A percentile compares a stretch with the other conserved stretches of the same genome.
phyloP scores from a whole-genome alignment of 2,329 filamentous ascomycete species.

The Macrophomina phaseolina region DNA sequence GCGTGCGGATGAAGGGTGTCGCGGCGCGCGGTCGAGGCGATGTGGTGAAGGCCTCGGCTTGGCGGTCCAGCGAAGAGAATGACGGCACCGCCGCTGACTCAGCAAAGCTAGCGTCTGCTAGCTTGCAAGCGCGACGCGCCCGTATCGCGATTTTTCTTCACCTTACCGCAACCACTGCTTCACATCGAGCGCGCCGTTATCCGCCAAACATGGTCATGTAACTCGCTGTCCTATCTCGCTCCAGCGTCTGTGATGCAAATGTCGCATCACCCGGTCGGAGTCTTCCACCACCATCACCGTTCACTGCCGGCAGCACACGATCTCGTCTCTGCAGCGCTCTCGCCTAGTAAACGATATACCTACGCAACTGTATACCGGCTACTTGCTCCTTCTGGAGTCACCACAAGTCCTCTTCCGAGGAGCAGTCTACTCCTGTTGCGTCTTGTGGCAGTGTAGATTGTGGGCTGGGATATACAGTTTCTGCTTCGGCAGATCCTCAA shows the following conservation, averaged over 20 bases:
- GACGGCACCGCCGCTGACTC: slow-evolving; percentile 14
- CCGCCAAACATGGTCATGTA: no score
- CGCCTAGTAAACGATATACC: not conserved
- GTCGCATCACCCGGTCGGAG: not conserved
- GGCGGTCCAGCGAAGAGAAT: slow-evolving; percentile 20
- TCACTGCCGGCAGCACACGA: not conserved
- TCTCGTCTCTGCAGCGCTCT: not conserved
- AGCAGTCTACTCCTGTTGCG: slow-evolving; percentile 52
- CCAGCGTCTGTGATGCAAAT: not conserved
- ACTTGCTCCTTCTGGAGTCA: slow-evolving; percentile 50
- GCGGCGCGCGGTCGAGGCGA: not conserved
- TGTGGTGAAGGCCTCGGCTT: not conserved
- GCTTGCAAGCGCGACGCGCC: not conserved
- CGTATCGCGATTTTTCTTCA: slow-evolving; percentile 7
- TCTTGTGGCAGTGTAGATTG: slow-evolving; percentile 54
- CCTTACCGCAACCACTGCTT: not conserved
- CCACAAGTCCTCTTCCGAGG: slow-evolving; percentile 53
- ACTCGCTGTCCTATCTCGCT: not conserved
- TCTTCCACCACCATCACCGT: not conserved
- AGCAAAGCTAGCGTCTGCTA: slow-evolving; percentile 4
- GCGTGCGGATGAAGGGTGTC: not conserved
- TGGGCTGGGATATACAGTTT: slow-evolving; percentile 44
- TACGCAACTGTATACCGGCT: slow-evolving; percentile 44
- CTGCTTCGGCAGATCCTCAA: slow-evolving; percentile 44
- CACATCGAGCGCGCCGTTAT: no score